Evolutionary conservation across 768 basidiomycete genomes (phyloP), one percentile per base, ranked within the genome.

Genomic region (Boletus rubroflammeus): DNA sequence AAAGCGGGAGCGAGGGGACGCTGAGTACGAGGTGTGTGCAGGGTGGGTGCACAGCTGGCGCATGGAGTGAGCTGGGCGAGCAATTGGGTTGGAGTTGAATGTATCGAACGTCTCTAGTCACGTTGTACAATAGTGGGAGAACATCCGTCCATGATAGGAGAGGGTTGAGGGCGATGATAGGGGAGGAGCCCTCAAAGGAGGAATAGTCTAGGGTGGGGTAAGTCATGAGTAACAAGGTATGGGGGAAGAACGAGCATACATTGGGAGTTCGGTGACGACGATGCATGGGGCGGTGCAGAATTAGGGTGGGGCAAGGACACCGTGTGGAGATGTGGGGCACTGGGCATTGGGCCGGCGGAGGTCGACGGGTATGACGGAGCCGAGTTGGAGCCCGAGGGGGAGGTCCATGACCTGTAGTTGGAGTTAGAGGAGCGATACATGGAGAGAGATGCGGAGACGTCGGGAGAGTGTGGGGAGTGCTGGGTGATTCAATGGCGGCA

Each of bases 301-400:
- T 70, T 70, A 11, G 69, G 69, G 47, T 70, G 70, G 10, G 69
- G 69, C 17, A 70, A 31, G 14, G 70, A 65, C 5, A 70, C 68
- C 3, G 68, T 62, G 15, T 51, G 59, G 31, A 68, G 42, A 28
- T 63, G 67, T 1, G 70, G 69, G 3, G 69, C 57, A 32, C 56
- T 10, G 0, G 68, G 69, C 43, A 57, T 64, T 19, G 61, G 58
- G 6, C 56, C 62, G 4, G 68, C 61, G 0, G 66, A 58, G 10
- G 49, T 13, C 11, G 59, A 45, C 19, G 64, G 60, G 25, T 62
- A 50, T 38, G 53, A 53, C 26, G 52, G 55, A 25, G 26, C 26
- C 0, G 54, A 46, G 25, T 56, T 36, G 5, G 59, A 35, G 7
- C 54, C 31, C 29, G 62, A 35, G n/a, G 11, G 36, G 14, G 56